phyloP scores from a whole-genome alignment of 2,329 filamentous ascomycete genomes.

The Epicoccum sorghinum region DNA sequence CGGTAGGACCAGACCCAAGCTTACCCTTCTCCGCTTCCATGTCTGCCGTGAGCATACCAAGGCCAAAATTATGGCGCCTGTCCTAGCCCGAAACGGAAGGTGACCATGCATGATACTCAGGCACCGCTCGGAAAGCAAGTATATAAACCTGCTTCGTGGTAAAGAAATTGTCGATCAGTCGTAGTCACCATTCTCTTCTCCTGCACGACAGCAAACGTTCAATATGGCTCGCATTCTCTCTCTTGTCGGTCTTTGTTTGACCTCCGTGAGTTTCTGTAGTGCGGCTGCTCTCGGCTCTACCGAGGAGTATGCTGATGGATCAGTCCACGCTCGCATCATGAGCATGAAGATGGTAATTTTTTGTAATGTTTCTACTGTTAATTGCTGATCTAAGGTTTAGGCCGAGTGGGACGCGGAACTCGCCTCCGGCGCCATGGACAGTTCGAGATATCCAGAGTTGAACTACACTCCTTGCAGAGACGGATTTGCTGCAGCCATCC shows the following conservation, averaged over 20 bases:
- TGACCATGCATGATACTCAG: conserved; percentile 9
- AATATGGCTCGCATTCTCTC: conserved; percentile 23
- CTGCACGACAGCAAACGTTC: neutral
- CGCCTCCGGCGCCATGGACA: conserved; percentile 36
- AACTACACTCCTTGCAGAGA: conserved; percentile 39
- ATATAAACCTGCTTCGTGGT: conserved; percentile 7
- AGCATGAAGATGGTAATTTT: conserved; percentile 36
- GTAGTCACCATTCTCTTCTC: conserved; percentile 1
- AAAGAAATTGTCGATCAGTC: conserved; percentile 4
- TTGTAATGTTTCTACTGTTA: too few relatives aligned
- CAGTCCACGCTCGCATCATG: conserved; percentile 44
- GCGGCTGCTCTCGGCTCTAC: conserved; percentile 31
- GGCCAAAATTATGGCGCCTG: conserved; percentile 10
- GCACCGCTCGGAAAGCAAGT: neutral
- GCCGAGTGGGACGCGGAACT: conserved; percentile 35
- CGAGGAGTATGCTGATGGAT: conserved; percentile 43
- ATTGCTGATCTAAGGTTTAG: conserved; percentile 14
- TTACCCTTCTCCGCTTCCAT: conserved; percentile 7
- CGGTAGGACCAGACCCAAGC: conserved; percentile 3
- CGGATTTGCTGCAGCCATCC: conserved; percentile 42
- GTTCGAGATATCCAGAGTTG: conserved; percentile 36
- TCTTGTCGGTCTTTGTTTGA: conserved; percentile 23
- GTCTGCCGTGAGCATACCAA: conserved; percentile 10
- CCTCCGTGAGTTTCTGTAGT: conserved; percentile 27
- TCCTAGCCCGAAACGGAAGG: conserved; percentile 11